Conservation (phyloP, 257 asterid species). For the Salvia miltiorrhiza region DNA sequence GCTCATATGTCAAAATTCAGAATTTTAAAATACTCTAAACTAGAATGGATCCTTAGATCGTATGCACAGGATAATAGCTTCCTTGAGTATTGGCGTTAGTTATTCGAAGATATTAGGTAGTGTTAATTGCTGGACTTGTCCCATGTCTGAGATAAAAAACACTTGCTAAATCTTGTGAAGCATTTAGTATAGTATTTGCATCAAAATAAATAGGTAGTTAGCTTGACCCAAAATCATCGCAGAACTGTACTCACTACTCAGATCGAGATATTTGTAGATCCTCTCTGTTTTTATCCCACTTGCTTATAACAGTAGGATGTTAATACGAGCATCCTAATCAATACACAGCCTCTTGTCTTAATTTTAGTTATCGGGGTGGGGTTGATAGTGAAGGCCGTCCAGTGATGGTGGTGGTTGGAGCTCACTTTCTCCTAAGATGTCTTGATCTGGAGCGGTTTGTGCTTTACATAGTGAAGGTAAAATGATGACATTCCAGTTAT, state of each 20-base stretch:
- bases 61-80: too few species aligned
- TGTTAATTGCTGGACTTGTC: too few species aligned
- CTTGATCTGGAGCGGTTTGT: constrained; percentile 88
- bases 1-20: too few species aligned
- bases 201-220: too few species aligned
- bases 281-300: neutral
- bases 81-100: too few species aligned
- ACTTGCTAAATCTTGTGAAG: too few species aligned
- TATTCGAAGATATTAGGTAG: too few species aligned
- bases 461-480: constrained; percentile 80
- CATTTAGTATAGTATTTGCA: too few species aligned
- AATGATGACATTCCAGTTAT: constrained; percentile 14
- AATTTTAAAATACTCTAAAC: too few species aligned
- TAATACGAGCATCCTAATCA: neutral
- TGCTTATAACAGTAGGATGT: neutral
- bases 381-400: constrained; percentile 89
- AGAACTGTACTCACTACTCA: neutral
- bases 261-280: neutral
- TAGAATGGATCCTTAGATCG: too few species aligned
- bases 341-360: neutral
- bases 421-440: constrained; percentile 90
- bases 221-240: neutral
- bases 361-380: constrained; percentile 89
- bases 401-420: constrained; percentile 95
- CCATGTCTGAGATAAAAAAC: too few species aligned